A percentile compares a stretch with the other conserved stretches of the same genome.
Evolutionary conservation across 768 basidiomycete genomes (phyloP).

Genomic region (Suillus hirtellus): DNA sequence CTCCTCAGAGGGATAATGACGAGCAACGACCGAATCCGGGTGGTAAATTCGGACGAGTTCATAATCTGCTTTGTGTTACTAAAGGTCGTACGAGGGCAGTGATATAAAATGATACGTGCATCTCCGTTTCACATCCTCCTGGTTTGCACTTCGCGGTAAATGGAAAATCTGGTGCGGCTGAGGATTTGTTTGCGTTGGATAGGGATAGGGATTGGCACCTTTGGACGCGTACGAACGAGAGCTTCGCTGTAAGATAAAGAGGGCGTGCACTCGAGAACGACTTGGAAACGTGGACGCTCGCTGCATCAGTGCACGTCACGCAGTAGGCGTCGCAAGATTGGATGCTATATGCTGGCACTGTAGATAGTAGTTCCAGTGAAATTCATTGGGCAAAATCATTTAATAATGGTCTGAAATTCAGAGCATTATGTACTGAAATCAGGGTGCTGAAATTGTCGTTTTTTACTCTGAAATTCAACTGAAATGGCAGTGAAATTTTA

Average conservation of each 20-base stretch:
- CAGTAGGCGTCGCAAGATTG: not conserved
- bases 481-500: no score
- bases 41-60: slow-evolving; percentile 81
- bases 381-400: no score
- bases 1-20: slow-evolving; percentile 43
- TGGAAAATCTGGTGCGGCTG: slow-evolving; percentile 68
- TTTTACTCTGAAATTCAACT: no score
- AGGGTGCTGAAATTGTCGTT: no score
- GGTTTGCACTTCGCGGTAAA: slow-evolving; percentile 51
- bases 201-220: slow-evolving; percentile 45
- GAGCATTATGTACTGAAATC: no score
- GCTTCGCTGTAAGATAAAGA: slow-evolving; percentile 11
- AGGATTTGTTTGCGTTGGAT: slow-evolving; percentile 49
- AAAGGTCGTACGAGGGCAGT: slow-evolving; percentile 1
- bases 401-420: no score
- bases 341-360: no score
- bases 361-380: no score
- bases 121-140: slow-evolving; percentile 55
- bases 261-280: not conserved
- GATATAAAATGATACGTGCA: slow-evolving; percentile 30
- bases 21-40: slow-evolving; percentile 60
- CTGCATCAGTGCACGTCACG: not conserved
- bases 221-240: slow-evolving; percentile 21
- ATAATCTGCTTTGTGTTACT: slow-evolving; percentile 49
- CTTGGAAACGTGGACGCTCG: not conserved